phyloP scores from a whole-genome alignment of 1,139 yeast species.

The Debaryomyces singareniensis region DNA sequence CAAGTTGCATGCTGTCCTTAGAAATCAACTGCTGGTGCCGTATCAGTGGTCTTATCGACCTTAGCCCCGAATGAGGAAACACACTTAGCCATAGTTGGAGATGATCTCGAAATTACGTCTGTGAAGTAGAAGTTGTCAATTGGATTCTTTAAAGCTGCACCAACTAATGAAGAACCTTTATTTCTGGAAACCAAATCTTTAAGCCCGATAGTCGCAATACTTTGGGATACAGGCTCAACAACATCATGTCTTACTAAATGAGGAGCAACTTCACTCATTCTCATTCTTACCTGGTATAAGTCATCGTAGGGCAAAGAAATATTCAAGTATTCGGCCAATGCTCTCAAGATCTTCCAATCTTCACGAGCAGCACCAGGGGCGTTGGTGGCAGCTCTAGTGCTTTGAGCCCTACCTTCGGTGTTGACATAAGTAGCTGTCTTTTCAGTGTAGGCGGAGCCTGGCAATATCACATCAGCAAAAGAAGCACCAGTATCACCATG shows the following conservation, averaged over 20 bases:
- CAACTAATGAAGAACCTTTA: constrained; percentile 33
- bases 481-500: constrained; percentile 91
- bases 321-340: constrained; percentile 72
- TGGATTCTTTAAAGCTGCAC: constrained; percentile 57
- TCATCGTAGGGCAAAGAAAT: constrained; percentile 76
- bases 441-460: constrained; percentile 88
- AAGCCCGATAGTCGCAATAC: constrained; percentile 56
- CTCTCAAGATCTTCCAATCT: constrained; percentile 87
- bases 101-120: constrained; percentile 79
- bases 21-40: constrained; percentile 36
- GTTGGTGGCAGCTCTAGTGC: constrained; percentile 80
- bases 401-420: constrained; percentile 86
- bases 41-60: constrained; percentile 53
- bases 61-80: constrained; percentile 60
- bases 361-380: constrained; percentile 93
- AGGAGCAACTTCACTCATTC: constrained; percentile 78
- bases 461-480: constrained; percentile 79
- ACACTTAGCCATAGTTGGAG: constrained; percentile 89
- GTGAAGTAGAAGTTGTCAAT: constrained; percentile 84
- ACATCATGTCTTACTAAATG: constrained; percentile 72
- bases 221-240: constrained; percentile 60
- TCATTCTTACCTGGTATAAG: constrained; percentile 57
- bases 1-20: constrained; percentile 7
- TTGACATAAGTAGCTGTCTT: constrained; percentile 84
- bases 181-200: constrained; percentile 36